Evolutionary conservation across 2,329 filamentous ascomycete genomes (phyloP), one percentile per base, ranked within the genome.

Genomic region (Hymenoscyphus infarciens): DNA sequence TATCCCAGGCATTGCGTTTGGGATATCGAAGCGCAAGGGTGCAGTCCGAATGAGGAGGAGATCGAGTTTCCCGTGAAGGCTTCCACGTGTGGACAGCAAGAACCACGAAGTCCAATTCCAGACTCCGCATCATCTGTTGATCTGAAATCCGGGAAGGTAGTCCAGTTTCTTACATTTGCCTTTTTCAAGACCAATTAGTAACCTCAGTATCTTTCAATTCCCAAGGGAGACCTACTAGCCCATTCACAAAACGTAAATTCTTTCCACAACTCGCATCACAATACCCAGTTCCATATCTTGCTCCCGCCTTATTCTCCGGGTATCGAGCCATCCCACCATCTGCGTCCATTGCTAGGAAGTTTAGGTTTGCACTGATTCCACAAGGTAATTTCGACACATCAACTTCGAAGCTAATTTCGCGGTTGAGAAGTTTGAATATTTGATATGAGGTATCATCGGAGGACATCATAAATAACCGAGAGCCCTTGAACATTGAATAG

Each of bases 321-420:
- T 35, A 60, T 39, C 38, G 25, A 15, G 29, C 19, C 2, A 19
- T 33, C 1, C 58, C 58, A 22, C 58, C 49, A 60, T 60, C 49
- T 25, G 31, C 2, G 19, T 27, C 45, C 49, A 60, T 60, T 22
- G 42, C 29, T n/a, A 52, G 19, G 27, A 60, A 53, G 19, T 60
- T 53, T 15, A 60, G 5, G 22, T 29, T 35, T 6, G 42, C 58
- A 35, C 45, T 60, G 2, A 60, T 29, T 19, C 58, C 58, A 39
- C 58, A 60, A 10, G 58, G 45, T 8, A 61, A 19, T 29, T 82
- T 81, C 49, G 87, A 89, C 54, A 89, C 83, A 72, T 91, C 88
- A 29, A 90, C 87, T 61, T 90, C 87, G 65, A 91, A 89, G 61
- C 86, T 87, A 76, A 91, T 87, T 75, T 91, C 88, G 71, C 87